phyloP scores from a whole-genome alignment of 345 rosid species.

The Boechera divaricarpa region DNA sequence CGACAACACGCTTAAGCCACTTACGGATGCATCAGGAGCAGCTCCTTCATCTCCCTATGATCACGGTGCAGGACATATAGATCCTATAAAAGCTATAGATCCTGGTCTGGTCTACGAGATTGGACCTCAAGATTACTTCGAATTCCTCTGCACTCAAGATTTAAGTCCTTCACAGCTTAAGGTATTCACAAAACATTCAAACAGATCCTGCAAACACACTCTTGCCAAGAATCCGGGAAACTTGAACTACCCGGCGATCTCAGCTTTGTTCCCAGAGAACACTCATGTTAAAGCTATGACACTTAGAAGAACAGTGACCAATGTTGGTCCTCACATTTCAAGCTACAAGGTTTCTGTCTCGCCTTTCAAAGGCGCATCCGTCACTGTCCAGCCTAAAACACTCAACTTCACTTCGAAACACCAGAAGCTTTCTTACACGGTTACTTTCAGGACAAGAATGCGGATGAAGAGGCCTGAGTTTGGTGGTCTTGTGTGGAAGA shows the following conservation, averaged over 20 bases:
- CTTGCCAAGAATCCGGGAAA: conserved; percentile 58
- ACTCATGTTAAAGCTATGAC: conserved; percentile 47
- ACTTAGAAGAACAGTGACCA: conserved; percentile 71
- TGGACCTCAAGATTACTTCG: conserved; percentile 74
- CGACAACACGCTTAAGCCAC: conserved; percentile 65
- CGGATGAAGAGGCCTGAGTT: conserved; percentile 67
- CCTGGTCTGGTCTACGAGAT: conserved; percentile 91
- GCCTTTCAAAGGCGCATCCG: conserved; percentile 65
- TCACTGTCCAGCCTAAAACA: conserved; percentile 59
- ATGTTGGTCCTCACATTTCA: conserved; percentile 74
- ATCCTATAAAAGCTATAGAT: conserved; percentile 74
- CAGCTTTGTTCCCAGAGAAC: conserved; percentile 70
- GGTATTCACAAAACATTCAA: conserved; percentile 69
- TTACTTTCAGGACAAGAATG: conserved; percentile 59
- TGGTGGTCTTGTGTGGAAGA: conserved; percentile 84
- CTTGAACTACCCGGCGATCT: conserved; percentile 90
- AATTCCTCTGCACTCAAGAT: conserved; percentile 83
- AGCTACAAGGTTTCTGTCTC: conserved; percentile 67
- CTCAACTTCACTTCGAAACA: conserved; percentile 67
- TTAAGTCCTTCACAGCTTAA: conserved; percentile 62
- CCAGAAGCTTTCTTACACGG: conserved; percentile 75
- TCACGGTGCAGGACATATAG: conserved; percentile 91
- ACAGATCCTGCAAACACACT: conserved; percentile 66
- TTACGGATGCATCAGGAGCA: conserved; percentile 62
- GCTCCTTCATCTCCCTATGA: conserved; percentile 69